Evolutionary conservation across 306 rosid species (phyloP).

Genomic region (Pterocarpus macrocarpus): DNA sequence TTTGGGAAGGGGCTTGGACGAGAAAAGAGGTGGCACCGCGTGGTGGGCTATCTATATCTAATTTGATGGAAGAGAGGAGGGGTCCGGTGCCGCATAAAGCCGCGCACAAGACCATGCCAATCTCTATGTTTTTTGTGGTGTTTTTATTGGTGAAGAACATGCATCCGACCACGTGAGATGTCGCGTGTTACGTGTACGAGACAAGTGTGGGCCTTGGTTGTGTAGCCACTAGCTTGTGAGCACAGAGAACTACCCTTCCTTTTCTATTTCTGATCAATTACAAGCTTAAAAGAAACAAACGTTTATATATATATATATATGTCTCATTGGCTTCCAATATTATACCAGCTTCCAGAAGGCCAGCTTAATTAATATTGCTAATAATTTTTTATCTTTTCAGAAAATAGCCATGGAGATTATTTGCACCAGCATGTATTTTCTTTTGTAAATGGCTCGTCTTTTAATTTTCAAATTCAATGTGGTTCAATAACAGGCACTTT

Average conservation of each 20-base stretch:
- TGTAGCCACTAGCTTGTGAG: slow-evolving; percentile 41
- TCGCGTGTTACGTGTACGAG: slow-evolving; percentile 39
- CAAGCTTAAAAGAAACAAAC: too few relatives aligned
- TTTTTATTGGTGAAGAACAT: slow-evolving; percentile 43
- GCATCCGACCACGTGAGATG: slow-evolving; percentile 56
- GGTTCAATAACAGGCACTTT: too few relatives aligned
- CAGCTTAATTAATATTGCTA: neutral
- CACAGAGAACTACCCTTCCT: too few relatives aligned
- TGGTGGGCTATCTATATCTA: slow-evolving; percentile 27
- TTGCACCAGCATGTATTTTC: neutral
- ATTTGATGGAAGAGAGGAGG: neutral
- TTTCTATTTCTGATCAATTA: too few relatives aligned
- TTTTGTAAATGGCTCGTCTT: neutral
- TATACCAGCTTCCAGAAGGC: neutral
- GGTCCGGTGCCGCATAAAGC: slow-evolving; percentile 14
- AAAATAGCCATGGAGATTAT: neutral
- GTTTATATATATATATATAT: too few relatives aligned
- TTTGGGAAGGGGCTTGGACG: slow-evolving; percentile 14
- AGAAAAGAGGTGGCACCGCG: slow-evolving; percentile 46
- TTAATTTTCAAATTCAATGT: neutral
- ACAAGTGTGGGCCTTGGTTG: slow-evolving; percentile 51
- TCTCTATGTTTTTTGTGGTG: slow-evolving; percentile 12
- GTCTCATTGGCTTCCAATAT: neutral
- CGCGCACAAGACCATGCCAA: slow-evolving; percentile 41
- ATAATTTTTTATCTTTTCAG: neutral